Conservation (phyloP, 106 monocot species). For the Dendrobium huoshanense region DNA sequence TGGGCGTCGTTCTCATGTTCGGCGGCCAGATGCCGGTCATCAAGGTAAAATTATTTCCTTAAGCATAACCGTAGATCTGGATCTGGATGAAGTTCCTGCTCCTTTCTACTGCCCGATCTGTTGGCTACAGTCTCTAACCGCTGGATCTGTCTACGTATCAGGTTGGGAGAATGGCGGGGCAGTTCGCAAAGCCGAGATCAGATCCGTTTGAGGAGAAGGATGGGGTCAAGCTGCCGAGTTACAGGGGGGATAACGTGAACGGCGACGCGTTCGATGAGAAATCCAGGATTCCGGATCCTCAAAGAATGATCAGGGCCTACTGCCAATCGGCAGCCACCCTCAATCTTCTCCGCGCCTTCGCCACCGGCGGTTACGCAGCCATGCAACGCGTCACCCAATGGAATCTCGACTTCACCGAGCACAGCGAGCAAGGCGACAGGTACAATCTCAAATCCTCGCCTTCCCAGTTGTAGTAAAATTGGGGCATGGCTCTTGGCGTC, state of each 20-base stretch:
- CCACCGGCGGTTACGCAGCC: conserved; percentile 55
- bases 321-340: conserved; percentile 43
- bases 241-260: conserved; percentile 44
- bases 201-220: conserved; percentile 41
- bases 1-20: conserved; percentile 91
- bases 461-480: background rate
- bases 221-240: conserved; percentile 52
- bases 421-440: conserved; percentile 73
- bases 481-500: background rate
- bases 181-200: conserved; percentile 62
- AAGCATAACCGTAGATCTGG: conserved; percentile 4
- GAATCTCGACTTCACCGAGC: conserved; percentile 74
- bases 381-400: conserved; percentile 74
- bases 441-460: conserved; percentile 1
- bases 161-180: conserved; percentile 80
- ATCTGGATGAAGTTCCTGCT: background rate
- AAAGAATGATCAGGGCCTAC: conserved; percentile 62
- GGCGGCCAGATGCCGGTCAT: conserved; percentile 88
- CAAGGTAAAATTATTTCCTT: conserved; percentile 42
- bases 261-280: conserved; percentile 41
- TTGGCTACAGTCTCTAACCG: background rate
- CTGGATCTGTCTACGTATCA: conserved; percentile 1
- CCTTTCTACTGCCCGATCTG: background rate
- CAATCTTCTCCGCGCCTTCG: conserved; percentile 47
- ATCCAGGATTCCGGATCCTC: conserved; percentile 45